A percentile compares a stretch with the other conserved stretches of the same genome.
Evolutionary conservation across 1,139 yeast genomes (phyloP).

Genomic region (Casaregolazyma suthepensis): DNA sequence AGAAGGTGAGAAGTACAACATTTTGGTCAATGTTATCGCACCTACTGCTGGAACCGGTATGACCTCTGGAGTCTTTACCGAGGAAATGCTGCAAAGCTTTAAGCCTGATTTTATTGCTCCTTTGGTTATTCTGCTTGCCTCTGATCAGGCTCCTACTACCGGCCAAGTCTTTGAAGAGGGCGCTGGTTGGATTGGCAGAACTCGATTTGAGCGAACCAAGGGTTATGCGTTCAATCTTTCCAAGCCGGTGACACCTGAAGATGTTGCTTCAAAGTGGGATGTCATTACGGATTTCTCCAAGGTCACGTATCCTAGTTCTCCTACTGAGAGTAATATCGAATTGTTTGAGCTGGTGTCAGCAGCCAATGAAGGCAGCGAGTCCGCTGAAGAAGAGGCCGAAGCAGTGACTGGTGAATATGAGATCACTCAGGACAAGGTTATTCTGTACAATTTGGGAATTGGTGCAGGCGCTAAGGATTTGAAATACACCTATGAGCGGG

Average conservation of each 20-base stretch:
- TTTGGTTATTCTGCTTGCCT: conserved; percentile 66
- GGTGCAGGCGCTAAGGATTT: conserved; percentile 81
- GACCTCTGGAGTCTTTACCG: conserved; percentile 83
- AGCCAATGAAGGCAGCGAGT: conserved; percentile 42
- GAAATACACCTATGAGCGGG: conserved; percentile 73
- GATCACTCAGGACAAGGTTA: conserved; percentile 65
- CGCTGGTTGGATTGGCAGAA: conserved; percentile 93
- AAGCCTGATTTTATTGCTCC: conserved; percentile 93
- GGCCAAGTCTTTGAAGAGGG: conserved; percentile 71
- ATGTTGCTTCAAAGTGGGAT: conserved; percentile 59
- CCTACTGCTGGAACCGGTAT: conserved; percentile 98
- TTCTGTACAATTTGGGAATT: conserved; percentile 81
- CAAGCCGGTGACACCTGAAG: conserved; percentile 56
- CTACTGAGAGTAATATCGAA: conserved; percentile 68
- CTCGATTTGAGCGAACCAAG: conserved; percentile 91
- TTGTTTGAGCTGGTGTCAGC: conserved; percentile 25
- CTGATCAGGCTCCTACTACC: conserved; percentile 63
- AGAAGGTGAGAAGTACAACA: conserved; percentile 78
- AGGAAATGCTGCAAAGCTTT: conserved; percentile 72
- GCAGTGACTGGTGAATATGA: conserved; percentile 33
- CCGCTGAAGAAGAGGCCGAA: conserved; percentile 49
- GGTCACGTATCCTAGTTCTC: conserved; percentile 53
- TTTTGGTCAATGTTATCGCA: conserved; percentile 77
- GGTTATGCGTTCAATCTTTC: conserved; percentile 65
- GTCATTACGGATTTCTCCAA: conserved; percentile 59